Percentiles rank a stretch among this genome's conserved stretches.
Evolutionary conservation across 2,329 filamentous ascomycete genomes (phyloP).

Genomic region (Alternaria novae-zelandiae): DNA sequence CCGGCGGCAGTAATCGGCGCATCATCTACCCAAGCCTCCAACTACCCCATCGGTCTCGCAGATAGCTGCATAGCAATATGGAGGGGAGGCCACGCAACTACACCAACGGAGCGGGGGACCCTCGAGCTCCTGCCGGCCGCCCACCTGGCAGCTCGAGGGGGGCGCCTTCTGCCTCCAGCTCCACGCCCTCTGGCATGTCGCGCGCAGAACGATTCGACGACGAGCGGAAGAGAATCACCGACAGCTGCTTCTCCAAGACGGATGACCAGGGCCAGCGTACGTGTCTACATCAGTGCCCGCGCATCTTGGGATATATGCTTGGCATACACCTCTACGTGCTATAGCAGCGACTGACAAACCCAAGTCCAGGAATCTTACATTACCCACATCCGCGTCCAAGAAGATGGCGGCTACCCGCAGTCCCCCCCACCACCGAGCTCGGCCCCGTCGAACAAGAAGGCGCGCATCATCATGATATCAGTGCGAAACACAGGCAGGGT

Average conservation of each 20-base stretch:
- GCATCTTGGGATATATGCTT: neutral
- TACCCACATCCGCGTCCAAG: slow-evolving; percentile 89
- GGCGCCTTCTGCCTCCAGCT: slow-evolving; percentile 34
- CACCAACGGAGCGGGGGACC: slow-evolving; percentile 35
- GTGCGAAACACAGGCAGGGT: slow-evolving; percentile 92
- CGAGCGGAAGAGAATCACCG: slow-evolving; percentile 92
- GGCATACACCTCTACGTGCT: neutral
- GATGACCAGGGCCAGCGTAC: slow-evolving; percentile 85
- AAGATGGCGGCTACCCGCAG: slow-evolving; percentile 84
- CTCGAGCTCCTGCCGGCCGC: slow-evolving; percentile 29
- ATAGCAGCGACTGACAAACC: slow-evolving; percentile 13
- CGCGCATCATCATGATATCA: slow-evolving; percentile 88
- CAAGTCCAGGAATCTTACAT: slow-evolving; percentile 92
- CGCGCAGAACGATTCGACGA: slow-evolving; percentile 91
- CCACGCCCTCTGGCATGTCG: slow-evolving; percentile 41
- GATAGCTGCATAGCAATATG: slow-evolving; percentile 27
- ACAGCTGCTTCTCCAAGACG: slow-evolving; percentile 91
- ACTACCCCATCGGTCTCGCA: neutral
- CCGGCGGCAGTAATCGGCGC: slow-evolving; percentile 14
- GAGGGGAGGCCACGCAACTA: slow-evolving; percentile 44
- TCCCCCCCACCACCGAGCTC: slow-evolving; percentile 81
- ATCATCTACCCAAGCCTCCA: neutral
- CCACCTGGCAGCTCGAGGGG: slow-evolving; percentile 37
- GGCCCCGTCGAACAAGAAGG: slow-evolving; percentile 79
- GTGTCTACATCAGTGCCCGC: slow-evolving; percentile 44